These are phyloP conservation scores for Rhodosporidiobolus odoratus DNA, from an alignment of 768 basidiomycete species.

Conservation along the genomic window DNA sequence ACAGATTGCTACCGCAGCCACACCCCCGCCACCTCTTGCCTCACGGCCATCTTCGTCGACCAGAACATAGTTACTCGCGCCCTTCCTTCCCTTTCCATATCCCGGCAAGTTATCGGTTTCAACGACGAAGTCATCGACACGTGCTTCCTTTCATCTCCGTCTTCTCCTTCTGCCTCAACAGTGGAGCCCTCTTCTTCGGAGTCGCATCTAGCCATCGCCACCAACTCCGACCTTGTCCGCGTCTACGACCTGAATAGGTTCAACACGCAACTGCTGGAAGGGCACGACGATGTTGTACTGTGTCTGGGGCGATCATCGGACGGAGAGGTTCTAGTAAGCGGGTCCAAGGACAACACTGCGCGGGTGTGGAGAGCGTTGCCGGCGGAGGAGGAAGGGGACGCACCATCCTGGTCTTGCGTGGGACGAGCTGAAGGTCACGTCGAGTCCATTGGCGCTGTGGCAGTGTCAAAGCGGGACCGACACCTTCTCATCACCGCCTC, in stretches of 20 bases:
- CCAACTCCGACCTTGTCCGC: conserved; percentile 91
- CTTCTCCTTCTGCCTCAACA: conserved; percentile 40
- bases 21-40: conserved; percentile 31
- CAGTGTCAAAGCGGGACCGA: conserved; percentile 60
- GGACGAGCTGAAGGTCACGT: conserved; percentile 89
- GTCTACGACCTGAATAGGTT: conserved; percentile 71
- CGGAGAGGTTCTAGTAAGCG: conserved; percentile 73
- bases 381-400: conserved; percentile 31
- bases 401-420: conserved; percentile 64
- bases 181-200: conserved; percentile 47
- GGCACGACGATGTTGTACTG: conserved; percentile 87
- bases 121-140: conserved; percentile 97
- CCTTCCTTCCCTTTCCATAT: conserved; percentile 54
- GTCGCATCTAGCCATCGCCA: conserved; percentile 83
- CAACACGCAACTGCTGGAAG: conserved; percentile 77
- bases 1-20: conserved; percentile 1
- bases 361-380: conserved; percentile 65
- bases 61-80: conserved; percentile 95
- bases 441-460: conserved; percentile 85
- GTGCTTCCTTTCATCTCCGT: conserved; percentile 61
- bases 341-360: conserved; percentile 85
- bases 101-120: conserved; percentile 85
- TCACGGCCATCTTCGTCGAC: conserved; percentile 85
- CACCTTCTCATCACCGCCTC: conserved; percentile 86
- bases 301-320: conserved; percentile 65